Base-by-base conservation (phyloP, 768 basidiomycete species). In the Mrakia blollopis region DNA sequence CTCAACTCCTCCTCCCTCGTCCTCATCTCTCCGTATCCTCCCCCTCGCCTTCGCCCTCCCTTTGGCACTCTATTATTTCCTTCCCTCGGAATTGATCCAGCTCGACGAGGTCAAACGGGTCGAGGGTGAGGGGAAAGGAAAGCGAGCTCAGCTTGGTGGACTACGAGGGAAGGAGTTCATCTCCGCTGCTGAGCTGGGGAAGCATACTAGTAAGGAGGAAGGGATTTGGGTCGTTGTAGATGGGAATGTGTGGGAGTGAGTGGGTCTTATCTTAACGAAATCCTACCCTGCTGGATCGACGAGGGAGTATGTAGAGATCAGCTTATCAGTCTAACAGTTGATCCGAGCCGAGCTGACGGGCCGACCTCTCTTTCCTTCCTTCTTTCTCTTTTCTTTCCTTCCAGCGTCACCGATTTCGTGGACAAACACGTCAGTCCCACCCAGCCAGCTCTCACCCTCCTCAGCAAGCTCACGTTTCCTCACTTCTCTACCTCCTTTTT, bases 211-310 rank as follows among this genome's bases (percentile, higher is more conserved):
- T 32, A 54, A 47, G 25, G 47, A 72, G 54, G 28, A 52, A 37
- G 71, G 71, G 21, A 30, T 72, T 5, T 72, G 71, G 71, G 71
- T 72, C 35, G 50, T 54, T 3, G 54, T 72, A 28, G 32, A 72
- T 25, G 71, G 71, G 16, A 54, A 72, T 25, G 71, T 72, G 6
- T 72, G 71, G 71, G 71, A 72, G 71, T 72, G 52, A 72, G 71
- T 72, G 0, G 5, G 7, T 57, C 25, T 25, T 25, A 23, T n/a
- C 1, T 57, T 11, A 25, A 14, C 23, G 54, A 57, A 6, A 23
- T 3, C 7, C 21, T 57, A n/a, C n/a, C n/a, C n/a, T n/a, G n/a
- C n/a, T n/a, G n/a, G n/a, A n/a, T 18, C 14, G 23, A 23, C 5
- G 14, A 16, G 14, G 9, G 50, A 16, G 23, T 7, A 52, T 3